phyloP scores from a whole-genome alignment of 2,329 filamentous ascomycete species.

The Alternaria sp. region DNA sequence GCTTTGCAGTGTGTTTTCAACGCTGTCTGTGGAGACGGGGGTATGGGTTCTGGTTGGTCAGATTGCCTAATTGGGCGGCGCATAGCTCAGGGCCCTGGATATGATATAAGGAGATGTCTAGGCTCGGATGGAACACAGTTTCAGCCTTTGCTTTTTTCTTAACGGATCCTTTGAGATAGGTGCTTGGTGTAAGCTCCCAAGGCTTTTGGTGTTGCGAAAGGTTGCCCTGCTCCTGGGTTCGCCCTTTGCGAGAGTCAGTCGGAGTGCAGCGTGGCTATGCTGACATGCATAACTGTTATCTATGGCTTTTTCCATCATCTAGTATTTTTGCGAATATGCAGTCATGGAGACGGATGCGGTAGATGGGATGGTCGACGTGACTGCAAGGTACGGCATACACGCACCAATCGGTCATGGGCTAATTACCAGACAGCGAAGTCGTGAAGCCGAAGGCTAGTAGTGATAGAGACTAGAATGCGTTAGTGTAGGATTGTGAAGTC shows the following conservation, averaged over 20 bases:
- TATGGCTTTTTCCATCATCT: constrained; percentile 4
- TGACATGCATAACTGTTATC: not conserved
- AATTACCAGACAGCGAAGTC: constrained; percentile 3
- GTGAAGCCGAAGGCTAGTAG: constrained; percentile 6
- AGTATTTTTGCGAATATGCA: not conserved
- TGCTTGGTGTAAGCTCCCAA: constrained; percentile 3
- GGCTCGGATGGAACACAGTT: constrained; percentile 6
- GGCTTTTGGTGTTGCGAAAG: not conserved
- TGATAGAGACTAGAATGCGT: constrained; percentile 5
- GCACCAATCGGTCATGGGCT: constrained; percentile 7
- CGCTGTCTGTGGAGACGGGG: constrained; percentile 3
- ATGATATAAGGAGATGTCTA: constrained; percentile 9
- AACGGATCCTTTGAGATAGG: not conserved
- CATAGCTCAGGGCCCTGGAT: constrained; percentile 8
- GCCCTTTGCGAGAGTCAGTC: not conserved
- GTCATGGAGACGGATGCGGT: not conserved
- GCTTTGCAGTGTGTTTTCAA: constrained; percentile 9
- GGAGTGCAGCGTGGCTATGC: constrained; percentile 5
- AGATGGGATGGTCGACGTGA: constrained; percentile 4
- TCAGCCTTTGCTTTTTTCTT: constrained; percentile 1
- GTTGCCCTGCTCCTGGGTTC: not conserved
- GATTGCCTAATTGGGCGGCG: constrained; percentile 12
- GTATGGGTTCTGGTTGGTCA: constrained; percentile 13
- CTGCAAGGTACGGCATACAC: constrained; percentile 5
- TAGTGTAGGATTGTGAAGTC: constrained; percentile 5